phyloP scores from a whole-genome alignment of 805 yeast genomes.

The Wickerhamomyces hampshirensis region DNA sequence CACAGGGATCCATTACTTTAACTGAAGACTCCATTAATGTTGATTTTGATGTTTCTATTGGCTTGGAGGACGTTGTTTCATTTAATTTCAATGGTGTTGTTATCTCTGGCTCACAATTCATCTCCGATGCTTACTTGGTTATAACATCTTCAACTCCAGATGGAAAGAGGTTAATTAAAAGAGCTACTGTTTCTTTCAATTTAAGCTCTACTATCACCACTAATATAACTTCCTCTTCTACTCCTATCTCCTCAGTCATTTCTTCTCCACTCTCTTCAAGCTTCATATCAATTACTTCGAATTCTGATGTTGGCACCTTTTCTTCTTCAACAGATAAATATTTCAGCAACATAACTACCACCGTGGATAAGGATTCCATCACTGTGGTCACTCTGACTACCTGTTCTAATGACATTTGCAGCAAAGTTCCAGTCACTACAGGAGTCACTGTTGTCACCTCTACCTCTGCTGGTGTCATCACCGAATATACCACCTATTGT shows the following conservation, averaged over 20 bases:
- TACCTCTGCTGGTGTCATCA: slow-evolving; percentile 2
- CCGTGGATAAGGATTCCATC: background rate
- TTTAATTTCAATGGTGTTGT: slow-evolving; percentile 2
- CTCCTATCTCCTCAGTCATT: background rate
- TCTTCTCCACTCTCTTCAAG: slow-evolving; percentile 1
- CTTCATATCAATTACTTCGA: background rate
- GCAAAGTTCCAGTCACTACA: slow-evolving; percentile 4
- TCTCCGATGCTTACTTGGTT: background rate
- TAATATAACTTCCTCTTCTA: slow-evolving; percentile 1
- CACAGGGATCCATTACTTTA: background rate
- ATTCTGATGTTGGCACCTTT: background rate
- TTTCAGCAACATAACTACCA: background rate
- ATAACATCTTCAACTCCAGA: slow-evolving; percentile 1
- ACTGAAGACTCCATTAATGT: background rate
- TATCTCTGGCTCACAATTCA: slow-evolving; percentile 1
- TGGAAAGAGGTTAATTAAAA: slow-evolving; percentile 2
- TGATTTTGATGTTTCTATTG: too few species aligned
- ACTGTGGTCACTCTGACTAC: slow-evolving; percentile 4
- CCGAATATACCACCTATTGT: slow-evolving; percentile 5
- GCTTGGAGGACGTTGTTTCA: background rate
- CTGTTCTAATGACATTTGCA: slow-evolving; percentile 3
- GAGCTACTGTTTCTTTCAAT: slow-evolving; percentile 1
- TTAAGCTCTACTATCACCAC: slow-evolving; percentile 5
- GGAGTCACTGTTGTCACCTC: slow-evolving; percentile 5
- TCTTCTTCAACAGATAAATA: slow-evolving; percentile 1